These are phyloP conservation scores for Ganoderma sinense DNA, from an alignment of 1,284 basidiomycete genomes.

Conservation along the genomic window DNA sequence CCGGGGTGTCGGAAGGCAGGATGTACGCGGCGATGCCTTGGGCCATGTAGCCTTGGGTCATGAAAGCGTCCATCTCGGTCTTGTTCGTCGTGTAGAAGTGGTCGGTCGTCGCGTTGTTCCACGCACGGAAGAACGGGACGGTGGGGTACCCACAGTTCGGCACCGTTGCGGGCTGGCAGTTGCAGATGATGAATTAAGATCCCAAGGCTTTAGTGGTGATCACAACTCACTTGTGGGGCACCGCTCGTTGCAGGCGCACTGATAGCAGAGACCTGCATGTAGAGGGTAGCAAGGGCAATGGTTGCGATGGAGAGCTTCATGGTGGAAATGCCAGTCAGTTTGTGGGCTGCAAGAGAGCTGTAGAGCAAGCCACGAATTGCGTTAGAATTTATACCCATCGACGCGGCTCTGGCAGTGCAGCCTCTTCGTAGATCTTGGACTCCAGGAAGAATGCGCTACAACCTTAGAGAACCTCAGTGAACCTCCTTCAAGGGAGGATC, in stretches of 20 bases:
- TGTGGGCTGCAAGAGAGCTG: neutral
- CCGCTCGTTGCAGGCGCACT: neutral
- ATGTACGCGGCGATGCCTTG: neutral
- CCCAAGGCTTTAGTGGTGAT: neutral
- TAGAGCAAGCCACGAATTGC: neutral
- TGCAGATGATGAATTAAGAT: neutral
- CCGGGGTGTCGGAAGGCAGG: neutral
- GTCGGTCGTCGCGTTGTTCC: neutral
- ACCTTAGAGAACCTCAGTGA: no score
- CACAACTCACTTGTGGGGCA: neutral
- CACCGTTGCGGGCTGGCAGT: neutral
- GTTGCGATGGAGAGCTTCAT: neutral
- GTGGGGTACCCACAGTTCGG: slow-evolving; percentile 2
- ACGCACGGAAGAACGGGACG: neutral
- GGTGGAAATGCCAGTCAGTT: neutral
- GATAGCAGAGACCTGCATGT: neutral
- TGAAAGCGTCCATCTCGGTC: neutral
- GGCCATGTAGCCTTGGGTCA: neutral
- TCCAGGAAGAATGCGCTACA: no score
- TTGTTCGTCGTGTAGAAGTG: slow-evolving; percentile 4
- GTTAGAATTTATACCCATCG: neutral
- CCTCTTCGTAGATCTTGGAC: no score
- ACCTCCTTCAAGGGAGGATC: no score
- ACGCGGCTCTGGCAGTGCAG: no score
- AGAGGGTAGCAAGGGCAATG: neutral